Conservation (phyloP, 2,329 filamentous ascomycete species). For the Aspergillus bombycis region DNA sequence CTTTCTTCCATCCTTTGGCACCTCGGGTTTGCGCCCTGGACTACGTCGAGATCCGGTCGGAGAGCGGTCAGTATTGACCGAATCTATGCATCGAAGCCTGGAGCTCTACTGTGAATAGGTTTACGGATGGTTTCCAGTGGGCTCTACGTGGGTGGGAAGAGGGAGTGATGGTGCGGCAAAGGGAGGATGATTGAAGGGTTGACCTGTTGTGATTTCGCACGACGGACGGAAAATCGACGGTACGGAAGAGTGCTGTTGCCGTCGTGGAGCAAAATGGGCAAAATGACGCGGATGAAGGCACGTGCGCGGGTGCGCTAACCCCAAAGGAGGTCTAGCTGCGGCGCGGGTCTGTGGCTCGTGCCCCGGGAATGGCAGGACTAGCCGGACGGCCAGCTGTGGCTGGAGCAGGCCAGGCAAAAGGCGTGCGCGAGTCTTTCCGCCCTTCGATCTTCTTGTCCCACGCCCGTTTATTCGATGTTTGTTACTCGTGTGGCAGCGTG, state of each 20-base stretch:
- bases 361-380: slow-evolving; percentile 2
- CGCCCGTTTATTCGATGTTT: neutral
- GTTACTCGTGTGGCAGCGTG: neutral
- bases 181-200: neutral
- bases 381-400: slow-evolving; percentile 12
- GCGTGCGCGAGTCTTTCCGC: slow-evolving; percentile 12
- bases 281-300: slow-evolving; percentile 11
- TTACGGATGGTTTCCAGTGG: neutral
- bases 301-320: slow-evolving; percentile 13
- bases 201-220: neutral
- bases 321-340: slow-evolving; percentile 9
- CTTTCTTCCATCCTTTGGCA: slow-evolving; percentile 7
- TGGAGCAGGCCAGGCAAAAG: slow-evolving; percentile 2
- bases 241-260: neutral
- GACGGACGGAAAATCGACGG: neutral
- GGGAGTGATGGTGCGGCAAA: slow-evolving; percentile 1
- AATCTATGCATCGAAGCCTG: neutral
- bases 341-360: slow-evolving; percentile 11
- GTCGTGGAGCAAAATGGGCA: slow-evolving; percentile 1
- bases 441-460: slow-evolving; percentile 12
- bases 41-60: neutral
- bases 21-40: neutral
- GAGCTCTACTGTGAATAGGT: neutral
- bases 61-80: neutral
- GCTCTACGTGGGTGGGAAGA: neutral